Evolutionary conservation across 352 stramenopile genomes (phyloP), one percentile per base, ranked within the genome.

Genomic region (Pythium phragmiticola): DNA sequence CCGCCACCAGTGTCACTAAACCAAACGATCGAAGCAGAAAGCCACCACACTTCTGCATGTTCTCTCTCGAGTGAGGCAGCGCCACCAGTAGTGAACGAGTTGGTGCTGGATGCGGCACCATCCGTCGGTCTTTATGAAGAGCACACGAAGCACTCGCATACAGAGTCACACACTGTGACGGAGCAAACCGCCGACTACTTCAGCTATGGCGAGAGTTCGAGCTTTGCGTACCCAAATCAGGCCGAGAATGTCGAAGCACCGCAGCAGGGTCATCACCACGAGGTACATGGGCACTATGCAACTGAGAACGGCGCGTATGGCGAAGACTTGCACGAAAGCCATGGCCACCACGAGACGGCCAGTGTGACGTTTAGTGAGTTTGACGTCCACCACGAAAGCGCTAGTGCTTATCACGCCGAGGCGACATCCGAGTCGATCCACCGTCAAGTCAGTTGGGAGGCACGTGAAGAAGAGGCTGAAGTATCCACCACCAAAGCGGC

Each of bases 391-490:
- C 57, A 52, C 14, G 46, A 51, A n/a, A 43, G 26, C 34, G 34
- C 34, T 39, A 6, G 34, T 39, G 47, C 1, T 9, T 19, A 14
- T 4, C 21, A 19, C 36, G 52, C 42, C 36, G 60, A 67, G 23
- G 3, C 7, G 6, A 17, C 53, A 9, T 47, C 52, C 5, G 60
- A 67, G 23, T 39, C 52, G 7, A 47, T 37, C 12, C 46, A 56
- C 7, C 61, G 61, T 4, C 61, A 68, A 50, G 55, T 68, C 14
- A 63, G 45, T 8, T 68, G 61, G 61, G 61, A 60, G 5, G 47
- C 61, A 11, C 43, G 58, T 6, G 39, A 68, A 0, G 49, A 47
- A 4, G 16, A 66, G 3, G 14, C 45, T 7, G 47, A 49, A 21
- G 30, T 17, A 7, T 46, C 23, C 17, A 28, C 39, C 30, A 12